Evolutionary conservation across 2,329 filamentous ascomycete species (phyloP).

Genomic region (Trichocomaceae sp.): DNA sequence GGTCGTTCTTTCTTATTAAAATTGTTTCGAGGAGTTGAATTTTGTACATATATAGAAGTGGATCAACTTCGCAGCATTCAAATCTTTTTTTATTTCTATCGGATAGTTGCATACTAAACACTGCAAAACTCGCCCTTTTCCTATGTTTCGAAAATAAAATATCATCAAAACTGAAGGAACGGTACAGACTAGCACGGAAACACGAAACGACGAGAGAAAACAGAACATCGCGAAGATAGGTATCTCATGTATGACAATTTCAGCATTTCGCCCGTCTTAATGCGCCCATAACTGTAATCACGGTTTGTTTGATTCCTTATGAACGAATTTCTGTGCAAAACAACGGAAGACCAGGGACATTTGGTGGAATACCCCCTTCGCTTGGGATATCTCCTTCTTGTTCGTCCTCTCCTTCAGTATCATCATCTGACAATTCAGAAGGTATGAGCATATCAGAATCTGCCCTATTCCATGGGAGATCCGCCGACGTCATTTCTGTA

Average conservation of each 20-base stretch:
- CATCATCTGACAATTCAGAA: conserved; percentile 11
- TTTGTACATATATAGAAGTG: conserved; percentile 11
- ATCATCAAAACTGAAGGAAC: background rate
- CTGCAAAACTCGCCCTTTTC: background rate
- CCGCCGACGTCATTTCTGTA: conserved; percentile 31
- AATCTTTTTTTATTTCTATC: background rate
- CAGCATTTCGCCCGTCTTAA: background rate
- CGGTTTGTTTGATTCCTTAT: background rate
- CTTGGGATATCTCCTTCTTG: background rate
- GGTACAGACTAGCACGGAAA: too few relatives aligned
- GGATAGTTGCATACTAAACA: too few relatives aligned
- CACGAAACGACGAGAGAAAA: background rate
- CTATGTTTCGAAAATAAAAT: too few relatives aligned
- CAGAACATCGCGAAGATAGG: background rate
- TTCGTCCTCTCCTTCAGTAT: background rate
- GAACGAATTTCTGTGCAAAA: background rate
- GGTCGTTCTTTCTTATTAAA: background rate
- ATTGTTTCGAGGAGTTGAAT: conserved; percentile 2
- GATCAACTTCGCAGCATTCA: conserved; percentile 1
- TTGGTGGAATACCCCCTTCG: conserved; percentile 4
- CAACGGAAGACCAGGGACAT: background rate
- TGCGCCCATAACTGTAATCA: background rate
- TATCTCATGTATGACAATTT: background rate
- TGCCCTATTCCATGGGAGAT: conserved; percentile 35
- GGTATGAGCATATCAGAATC: conserved; percentile 12